Conservation (phyloP, 148 eudicot genomes). For the Fagopyrum homotropicum region DNA sequence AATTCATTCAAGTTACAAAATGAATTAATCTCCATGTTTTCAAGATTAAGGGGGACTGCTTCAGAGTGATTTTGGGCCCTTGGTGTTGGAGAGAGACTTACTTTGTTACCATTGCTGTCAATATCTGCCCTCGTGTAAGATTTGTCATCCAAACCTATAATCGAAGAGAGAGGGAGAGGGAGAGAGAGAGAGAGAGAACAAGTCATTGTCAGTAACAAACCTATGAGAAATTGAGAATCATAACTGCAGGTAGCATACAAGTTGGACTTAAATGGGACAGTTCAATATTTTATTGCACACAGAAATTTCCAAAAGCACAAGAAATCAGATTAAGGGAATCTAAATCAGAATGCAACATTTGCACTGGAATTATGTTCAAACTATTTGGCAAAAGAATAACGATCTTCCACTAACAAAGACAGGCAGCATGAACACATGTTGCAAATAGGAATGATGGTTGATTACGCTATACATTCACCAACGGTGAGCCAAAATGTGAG, state of each 20-base stretch:
- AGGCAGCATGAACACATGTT: background rate
- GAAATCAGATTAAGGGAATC: background rate
- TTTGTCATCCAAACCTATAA: constrained; percentile 61
- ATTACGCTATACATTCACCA: background rate
- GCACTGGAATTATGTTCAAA: background rate
- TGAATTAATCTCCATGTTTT: constrained; percentile 34
- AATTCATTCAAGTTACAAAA: constrained; percentile 46
- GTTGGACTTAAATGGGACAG: background rate
- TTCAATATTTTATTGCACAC: background rate
- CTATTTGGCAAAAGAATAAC: background rate
- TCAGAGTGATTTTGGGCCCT: constrained; percentile 32
- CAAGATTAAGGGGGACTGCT: constrained; percentile 38
- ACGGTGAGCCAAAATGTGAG: background rate
- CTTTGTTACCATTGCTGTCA: constrained; percentile 38
- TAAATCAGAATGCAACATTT: background rate
- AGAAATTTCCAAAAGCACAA: background rate
- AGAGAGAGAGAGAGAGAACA: background rate
- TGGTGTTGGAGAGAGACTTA: constrained; percentile 36
- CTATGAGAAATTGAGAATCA: background rate
- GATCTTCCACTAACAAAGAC: background rate
- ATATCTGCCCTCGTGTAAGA: constrained; percentile 27
- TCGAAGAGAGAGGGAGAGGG: constrained; percentile 7
- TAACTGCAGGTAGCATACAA: background rate
- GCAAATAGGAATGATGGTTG: background rate
- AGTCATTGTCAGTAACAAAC: background rate